phyloP scores from a whole-genome alignment of 2,329 filamentous ascomycete species.

The Myriosclerotinia scirpicola region DNA sequence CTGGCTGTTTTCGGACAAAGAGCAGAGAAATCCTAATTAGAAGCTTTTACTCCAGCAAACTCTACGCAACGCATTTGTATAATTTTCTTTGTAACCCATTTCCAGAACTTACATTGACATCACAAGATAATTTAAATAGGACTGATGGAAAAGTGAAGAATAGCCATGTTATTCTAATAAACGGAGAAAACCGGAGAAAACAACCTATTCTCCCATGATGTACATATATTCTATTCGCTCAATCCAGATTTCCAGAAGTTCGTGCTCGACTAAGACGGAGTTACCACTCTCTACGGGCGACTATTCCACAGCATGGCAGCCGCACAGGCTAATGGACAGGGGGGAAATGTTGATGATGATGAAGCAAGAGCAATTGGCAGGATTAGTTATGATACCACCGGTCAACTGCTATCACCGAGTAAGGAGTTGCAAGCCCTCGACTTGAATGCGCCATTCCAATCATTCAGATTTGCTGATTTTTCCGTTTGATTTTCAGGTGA shows the following conservation, averaged over 20 bases:
- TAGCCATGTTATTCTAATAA: background rate
- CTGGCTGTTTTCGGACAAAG: background rate
- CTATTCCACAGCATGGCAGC: background rate
- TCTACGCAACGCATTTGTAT: background rate
- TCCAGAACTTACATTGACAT: too few species aligned
- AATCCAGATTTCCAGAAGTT: background rate
- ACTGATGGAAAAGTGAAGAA: background rate
- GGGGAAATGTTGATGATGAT: background rate
- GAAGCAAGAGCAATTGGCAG: background rate
- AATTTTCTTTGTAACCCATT: too few species aligned
- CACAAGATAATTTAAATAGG: background rate
- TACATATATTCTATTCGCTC: background rate
- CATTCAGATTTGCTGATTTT: background rate
- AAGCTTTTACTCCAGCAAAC: background rate
- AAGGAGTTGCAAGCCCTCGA: background rate
- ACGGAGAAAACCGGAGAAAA: too few species aligned
- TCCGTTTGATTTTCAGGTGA: background rate
- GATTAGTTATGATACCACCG: constrained; percentile 16
- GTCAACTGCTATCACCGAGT: constrained; percentile 17
- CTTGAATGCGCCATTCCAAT: background rate
- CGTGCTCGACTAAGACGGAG: background rate
- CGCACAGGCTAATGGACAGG: background rate
- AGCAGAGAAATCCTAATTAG: background rate
- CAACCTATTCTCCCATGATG: too few species aligned
- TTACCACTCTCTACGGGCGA: too few species aligned